These are phyloP conservation scores for Asterophora lycoperdoides DNA, from an alignment of 768 basidiomycete genomes.

Conservation along the genomic window DNA sequence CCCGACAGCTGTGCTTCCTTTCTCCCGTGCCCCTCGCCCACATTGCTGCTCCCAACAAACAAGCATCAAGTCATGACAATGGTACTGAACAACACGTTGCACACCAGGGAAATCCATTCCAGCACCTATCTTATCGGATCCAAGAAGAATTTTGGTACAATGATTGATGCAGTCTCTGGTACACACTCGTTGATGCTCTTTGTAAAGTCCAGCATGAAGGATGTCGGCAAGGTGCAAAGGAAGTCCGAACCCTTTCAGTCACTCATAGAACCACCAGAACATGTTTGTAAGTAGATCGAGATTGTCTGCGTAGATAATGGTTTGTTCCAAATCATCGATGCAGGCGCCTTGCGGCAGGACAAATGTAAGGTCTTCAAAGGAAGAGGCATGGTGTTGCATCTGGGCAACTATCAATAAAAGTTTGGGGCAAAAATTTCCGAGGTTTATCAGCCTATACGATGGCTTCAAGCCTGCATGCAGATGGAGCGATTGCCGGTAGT, in stretches of 20 bases:
- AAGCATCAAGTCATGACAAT: background rate
- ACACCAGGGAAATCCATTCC: background rate
- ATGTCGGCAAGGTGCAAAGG: background rate
- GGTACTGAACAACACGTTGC: background rate
- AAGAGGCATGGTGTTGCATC: too few relatives aligned
- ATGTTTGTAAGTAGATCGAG: background rate
- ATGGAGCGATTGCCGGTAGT: too few relatives aligned
- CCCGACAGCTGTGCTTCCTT: too few relatives aligned
- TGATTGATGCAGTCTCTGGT: background rate
- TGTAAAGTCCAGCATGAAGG: background rate
- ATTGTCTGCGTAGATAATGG: constrained; percentile 1
- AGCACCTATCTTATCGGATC: background rate
- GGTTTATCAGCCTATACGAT: too few relatives aligned
- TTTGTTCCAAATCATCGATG: background rate
- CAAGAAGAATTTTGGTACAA: background rate
- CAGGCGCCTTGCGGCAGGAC: background rate
- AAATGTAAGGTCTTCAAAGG: too few relatives aligned
- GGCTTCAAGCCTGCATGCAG: too few relatives aligned
- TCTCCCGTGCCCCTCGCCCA: too few relatives aligned
- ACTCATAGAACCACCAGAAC: background rate
- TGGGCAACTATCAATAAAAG: too few relatives aligned
- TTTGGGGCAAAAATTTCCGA: too few relatives aligned
- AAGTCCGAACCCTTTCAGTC: background rate
- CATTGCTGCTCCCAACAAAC: background rate
- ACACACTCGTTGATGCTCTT: background rate